phyloP scores from a whole-genome alignment of 2,329 filamentous ascomycete genomes.

The Cordyceps farinosa region DNA sequence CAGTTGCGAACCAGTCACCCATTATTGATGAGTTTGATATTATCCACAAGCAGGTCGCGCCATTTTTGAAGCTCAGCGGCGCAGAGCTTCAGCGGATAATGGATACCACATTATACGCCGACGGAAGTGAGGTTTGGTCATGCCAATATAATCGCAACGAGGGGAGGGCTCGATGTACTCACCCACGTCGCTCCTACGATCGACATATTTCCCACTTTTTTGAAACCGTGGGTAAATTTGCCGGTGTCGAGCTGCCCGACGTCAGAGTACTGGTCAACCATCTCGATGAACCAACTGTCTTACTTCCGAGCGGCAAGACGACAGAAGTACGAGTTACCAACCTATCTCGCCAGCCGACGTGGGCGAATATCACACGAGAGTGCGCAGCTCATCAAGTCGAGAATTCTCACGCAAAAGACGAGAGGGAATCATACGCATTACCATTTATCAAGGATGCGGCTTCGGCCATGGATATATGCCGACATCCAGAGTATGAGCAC shows the following conservation, averaged over 20 bases:
- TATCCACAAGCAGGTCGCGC: slow-evolving; percentile 38
- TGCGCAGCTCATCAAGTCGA: slow-evolving; percentile 23
- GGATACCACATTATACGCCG: slow-evolving; percentile 22
- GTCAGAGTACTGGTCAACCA: slow-evolving; percentile 44
- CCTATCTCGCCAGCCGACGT: slow-evolving; percentile 29
- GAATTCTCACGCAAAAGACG: background rate
- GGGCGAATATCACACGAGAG: slow-evolving; percentile 30
- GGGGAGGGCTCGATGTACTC: slow-evolving; percentile 31
- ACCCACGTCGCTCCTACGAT: slow-evolving; percentile 32
- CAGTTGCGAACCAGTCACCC: slow-evolving; percentile 35
- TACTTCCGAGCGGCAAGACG: slow-evolving; percentile 21
- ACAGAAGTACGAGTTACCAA: slow-evolving; percentile 24
- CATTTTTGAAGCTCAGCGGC: slow-evolving; percentile 39
- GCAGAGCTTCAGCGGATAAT: slow-evolving; percentile 31
- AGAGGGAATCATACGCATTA: slow-evolving; percentile 26
- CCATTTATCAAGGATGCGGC: slow-evolving; percentile 35
- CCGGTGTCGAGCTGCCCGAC: slow-evolving; percentile 31
- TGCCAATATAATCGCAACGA: slow-evolving; percentile 30
- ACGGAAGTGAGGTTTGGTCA: slow-evolving; percentile 35
- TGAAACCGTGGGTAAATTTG: slow-evolving; percentile 27
- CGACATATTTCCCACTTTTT: slow-evolving; percentile 32
- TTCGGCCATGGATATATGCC: slow-evolving; percentile 38
- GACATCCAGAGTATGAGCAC: slow-evolving; percentile 39
- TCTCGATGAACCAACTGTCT: slow-evolving; percentile 46
- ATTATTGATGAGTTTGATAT: slow-evolving; percentile 51